These are phyloP conservation scores for Brassica balearica DNA, from an alignment of 441 rosid species.

Conservation along the genomic window DNA sequence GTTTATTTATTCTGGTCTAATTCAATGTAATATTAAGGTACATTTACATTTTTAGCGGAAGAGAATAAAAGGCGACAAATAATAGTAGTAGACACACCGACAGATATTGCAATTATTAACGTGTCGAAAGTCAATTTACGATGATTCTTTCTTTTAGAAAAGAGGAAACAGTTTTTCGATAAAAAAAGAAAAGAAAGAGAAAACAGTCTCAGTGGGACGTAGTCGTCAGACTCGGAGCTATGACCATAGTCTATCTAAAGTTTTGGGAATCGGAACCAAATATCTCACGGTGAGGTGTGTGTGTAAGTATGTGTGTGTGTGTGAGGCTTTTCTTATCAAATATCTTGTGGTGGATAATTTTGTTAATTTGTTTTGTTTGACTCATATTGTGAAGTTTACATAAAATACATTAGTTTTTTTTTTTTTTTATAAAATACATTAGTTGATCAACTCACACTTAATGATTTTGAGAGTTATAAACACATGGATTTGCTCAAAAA, in stretches of 20 bases:
- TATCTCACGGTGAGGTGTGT: too few relatives aligned
- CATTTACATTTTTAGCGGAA: slow-evolving; percentile 21
- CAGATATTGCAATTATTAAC: slow-evolving; percentile 16
- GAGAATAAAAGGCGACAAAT: slow-evolving; percentile 10
- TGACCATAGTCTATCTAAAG: too few relatives aligned
- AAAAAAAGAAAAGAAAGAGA: too few relatives aligned
- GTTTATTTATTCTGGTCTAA: too few relatives aligned
- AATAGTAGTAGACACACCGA: slow-evolving; percentile 26
- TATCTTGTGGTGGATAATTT: background rate
- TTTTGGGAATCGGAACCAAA: too few relatives aligned
- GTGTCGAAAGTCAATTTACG: slow-evolving; percentile 10
- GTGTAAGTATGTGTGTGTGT: too few relatives aligned
- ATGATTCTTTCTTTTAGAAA: background rate
- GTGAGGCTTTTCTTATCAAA: background rate
- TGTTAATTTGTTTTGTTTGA: background rate
- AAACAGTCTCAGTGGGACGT: slow-evolving; percentile 18
- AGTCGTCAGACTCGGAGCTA: slow-evolving; percentile 12
- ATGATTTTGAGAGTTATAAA: background rate
- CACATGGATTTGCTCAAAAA: background rate
- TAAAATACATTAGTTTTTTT: background rate
- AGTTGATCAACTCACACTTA: background rate
- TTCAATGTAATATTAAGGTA: too few relatives aligned
- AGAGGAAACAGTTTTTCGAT: background rate
- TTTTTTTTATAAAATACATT: background rate
- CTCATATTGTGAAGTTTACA: background rate